A percentile compares a stretch with the other conserved stretches of the same genome.
Evolutionary conservation across 768 basidiomycete genomes (phyloP).

Genomic region (Termitomyces sp.): DNA sequence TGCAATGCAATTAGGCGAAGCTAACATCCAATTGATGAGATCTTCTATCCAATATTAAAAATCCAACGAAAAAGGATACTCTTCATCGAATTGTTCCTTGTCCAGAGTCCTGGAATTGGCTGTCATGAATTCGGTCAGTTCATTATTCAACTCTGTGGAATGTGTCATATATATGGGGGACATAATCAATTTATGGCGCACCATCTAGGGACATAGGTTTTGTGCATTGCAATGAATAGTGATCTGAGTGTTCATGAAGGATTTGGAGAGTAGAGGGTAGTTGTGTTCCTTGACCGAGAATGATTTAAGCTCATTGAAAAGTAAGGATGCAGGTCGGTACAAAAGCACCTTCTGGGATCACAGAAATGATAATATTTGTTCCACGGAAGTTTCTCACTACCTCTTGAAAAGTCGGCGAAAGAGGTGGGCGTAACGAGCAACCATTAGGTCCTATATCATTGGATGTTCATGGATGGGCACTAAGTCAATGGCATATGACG

Average conservation of each 20-base stretch:
- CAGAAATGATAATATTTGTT: conserved; percentile 5
- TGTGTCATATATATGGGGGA: background rate
- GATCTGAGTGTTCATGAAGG: conserved; percentile 8
- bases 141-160: conserved; percentile 4
- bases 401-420: conserved; percentile 10
- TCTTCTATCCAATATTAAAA: background rate
- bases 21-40: background rate
- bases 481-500: background rate
- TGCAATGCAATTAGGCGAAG: background rate
- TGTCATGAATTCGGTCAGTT: conserved; percentile 1
- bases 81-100: conserved; percentile 7
- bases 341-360: conserved; percentile 3
- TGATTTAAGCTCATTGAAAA: background rate
- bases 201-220: conserved; percentile 4
- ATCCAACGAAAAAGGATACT: conserved; percentile 4
- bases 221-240: conserved; percentile 8
- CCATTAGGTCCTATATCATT: conserved; percentile 1
- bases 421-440: conserved; percentile 7
- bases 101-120: conserved; percentile 3
- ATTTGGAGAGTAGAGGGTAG: conserved; percentile 3
- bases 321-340: background rate
- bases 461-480: background rate
- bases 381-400: conserved; percentile 10
- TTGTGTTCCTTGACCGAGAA: conserved; percentile 1
- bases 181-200: background rate